These are phyloP conservation scores for Chaetomium globosum DNA, from an alignment of 2,329 filamentous ascomycete genomes.

Conservation along the genomic window DNA sequence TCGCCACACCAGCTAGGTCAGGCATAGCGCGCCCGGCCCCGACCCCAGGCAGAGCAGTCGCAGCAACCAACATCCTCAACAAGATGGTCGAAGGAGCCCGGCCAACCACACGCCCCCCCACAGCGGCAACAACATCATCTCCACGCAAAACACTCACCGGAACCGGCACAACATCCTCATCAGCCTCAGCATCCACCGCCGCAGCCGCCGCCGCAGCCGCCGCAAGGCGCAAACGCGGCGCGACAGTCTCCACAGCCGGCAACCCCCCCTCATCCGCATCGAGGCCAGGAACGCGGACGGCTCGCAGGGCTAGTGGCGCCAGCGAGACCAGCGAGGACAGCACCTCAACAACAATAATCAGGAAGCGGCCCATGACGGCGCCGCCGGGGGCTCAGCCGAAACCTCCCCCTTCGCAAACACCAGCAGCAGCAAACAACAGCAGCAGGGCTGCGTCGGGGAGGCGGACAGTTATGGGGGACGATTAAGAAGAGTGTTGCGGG, in stretches of 20 bases:
- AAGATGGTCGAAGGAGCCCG: constrained; percentile 65
- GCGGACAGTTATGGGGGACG: constrained; percentile 57
- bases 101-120: constrained; percentile 32
- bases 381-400: constrained; percentile 43
- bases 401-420: constrained; percentile 39
- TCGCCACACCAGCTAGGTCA: constrained; percentile 48
- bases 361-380: constrained; percentile 51
- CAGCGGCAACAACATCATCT: constrained; percentile 5
- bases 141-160: constrained; percentile 43
- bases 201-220: not conserved
- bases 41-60: constrained; percentile 62
- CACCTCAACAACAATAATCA: constrained; percentile 67
- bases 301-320: constrained; percentile 58
- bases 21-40: constrained; percentile 60
- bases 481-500: constrained; percentile 59
- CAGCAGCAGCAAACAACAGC: no score
- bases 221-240: constrained; percentile 40
- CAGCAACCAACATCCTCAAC: constrained; percentile 53
- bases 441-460: constrained; percentile 38
- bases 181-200: constrained; percentile 31
- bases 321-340: constrained; percentile 68
- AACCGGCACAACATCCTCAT: constrained; percentile 36
- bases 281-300: constrained; percentile 51
- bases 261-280: constrained; percentile 34
- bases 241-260: constrained; percentile 45